A percentile compares a stretch with the other conserved stretches of the same genome.
Conservation (phyloP, 345 rosid species). For the Eucalyptus fibrosa region DNA sequence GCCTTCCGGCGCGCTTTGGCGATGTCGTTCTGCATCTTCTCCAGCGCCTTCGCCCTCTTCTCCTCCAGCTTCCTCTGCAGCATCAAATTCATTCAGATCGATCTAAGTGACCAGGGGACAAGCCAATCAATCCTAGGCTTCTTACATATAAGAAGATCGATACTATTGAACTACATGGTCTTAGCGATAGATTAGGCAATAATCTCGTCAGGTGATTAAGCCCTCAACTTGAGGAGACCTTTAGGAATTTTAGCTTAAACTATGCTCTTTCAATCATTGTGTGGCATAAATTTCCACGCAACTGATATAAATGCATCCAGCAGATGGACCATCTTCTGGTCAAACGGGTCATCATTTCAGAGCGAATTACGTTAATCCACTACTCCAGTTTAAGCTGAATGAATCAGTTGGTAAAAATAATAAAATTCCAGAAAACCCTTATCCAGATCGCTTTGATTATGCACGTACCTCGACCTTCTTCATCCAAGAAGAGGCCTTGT, state of each 20-base stretch:
- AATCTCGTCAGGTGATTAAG: background rate
- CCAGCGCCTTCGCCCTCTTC: slow-evolving; percentile 68
- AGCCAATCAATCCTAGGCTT: background rate
- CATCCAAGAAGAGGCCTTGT: slow-evolving; percentile 75
- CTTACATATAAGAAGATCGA: background rate
- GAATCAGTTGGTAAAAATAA: background rate
- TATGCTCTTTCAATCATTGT: background rate
- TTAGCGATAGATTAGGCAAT: background rate
- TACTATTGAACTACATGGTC: background rate
- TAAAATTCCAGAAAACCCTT: background rate
- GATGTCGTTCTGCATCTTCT: slow-evolving; percentile 82
- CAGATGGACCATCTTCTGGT: background rate
- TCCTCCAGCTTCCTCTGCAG: slow-evolving; percentile 88
- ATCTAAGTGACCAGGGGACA: background rate
- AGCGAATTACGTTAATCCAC: background rate
- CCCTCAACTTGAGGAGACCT: background rate
- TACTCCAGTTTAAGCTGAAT: background rate
- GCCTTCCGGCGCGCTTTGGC: slow-evolving; percentile 84
- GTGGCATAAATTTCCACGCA: background rate
- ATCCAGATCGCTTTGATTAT: background rate
- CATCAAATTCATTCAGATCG: background rate
- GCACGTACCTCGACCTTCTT: slow-evolving; percentile 77
- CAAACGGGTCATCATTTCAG: background rate
- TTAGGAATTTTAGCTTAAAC: background rate
- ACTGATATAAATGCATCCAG: background rate